Percentiles rank a stretch among this genome's conserved stretches.
Evolutionary conservation across 768 basidiomycete genomes (phyloP).

Genomic region (Termitomyces sp.): DNA sequence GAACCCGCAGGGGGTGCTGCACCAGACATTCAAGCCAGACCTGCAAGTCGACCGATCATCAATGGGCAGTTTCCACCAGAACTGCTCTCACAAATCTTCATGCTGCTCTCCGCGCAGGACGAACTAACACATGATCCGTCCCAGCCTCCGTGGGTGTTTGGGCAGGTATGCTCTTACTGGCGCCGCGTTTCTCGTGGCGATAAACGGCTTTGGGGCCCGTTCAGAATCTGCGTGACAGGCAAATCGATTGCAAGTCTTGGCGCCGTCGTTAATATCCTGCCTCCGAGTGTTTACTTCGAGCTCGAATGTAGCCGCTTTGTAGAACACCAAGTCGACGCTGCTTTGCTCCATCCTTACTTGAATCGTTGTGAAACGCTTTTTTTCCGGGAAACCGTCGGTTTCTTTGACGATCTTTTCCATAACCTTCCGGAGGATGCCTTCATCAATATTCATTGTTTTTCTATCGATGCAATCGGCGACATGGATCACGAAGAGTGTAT

Average conservation of each 20-base stretch:
- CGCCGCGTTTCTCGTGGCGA: neutral
- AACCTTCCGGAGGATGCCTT: no score
- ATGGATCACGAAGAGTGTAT: no score
- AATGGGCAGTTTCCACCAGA: neutral
- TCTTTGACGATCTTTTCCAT: neutral
- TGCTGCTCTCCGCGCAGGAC: neutral
- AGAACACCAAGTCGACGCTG: neutral
- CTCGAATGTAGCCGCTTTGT: neutral
- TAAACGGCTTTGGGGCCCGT: neutral
- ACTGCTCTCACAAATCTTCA: slow-evolving; percentile 7
- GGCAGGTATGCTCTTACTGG: neutral
- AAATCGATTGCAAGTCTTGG: neutral
- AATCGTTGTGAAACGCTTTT: neutral
- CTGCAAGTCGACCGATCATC: no score
- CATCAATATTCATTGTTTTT: neutral
- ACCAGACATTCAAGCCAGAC: no score
- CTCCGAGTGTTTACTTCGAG: neutral
- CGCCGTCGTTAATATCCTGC: neutral
- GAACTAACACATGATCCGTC: neutral
- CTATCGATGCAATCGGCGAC: no score
- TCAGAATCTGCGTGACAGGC: neutral
- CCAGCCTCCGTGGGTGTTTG: neutral
- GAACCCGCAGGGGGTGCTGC: no score
- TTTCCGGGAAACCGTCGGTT: neutral
- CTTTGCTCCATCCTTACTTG: neutral